These are phyloP conservation scores for Xerocomus amazonicus DNA, from an alignment of 1,284 basidiomycete species.

Conservation along the genomic window DNA sequence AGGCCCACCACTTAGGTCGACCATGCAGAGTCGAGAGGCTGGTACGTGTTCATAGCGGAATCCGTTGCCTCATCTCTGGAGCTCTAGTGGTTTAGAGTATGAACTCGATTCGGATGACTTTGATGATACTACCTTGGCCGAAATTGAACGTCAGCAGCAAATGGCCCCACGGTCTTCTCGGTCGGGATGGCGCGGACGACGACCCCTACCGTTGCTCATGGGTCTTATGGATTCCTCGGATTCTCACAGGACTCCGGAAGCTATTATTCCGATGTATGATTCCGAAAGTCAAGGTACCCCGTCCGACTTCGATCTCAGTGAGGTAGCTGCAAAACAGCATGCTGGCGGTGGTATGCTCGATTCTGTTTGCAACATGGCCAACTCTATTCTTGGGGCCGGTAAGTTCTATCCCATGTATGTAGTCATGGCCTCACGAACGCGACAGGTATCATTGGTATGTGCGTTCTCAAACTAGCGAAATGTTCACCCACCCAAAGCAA, in stretches of 20 bases:
- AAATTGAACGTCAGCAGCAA: constrained; percentile 35
- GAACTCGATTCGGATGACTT: constrained; percentile 76
- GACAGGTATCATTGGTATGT: constrained; percentile 79
- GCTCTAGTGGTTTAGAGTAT: constrained; percentile 48
- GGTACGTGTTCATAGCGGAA: constrained; percentile 48
- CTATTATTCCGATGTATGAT: constrained; percentile 44
- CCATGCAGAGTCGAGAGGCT: constrained; percentile 67
- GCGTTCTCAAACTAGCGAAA: neutral
- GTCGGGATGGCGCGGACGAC: constrained; percentile 39
- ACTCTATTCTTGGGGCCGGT: constrained; percentile 96
- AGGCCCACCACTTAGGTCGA: constrained; percentile 64
- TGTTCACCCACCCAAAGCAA: constrained; percentile 6
- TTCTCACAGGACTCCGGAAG: constrained; percentile 53
- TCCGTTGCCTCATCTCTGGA: constrained; percentile 10
- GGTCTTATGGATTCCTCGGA: constrained; percentile 61
- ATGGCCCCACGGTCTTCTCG: constrained; percentile 33
- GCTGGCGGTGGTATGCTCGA: constrained; percentile 80
- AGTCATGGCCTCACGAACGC: constrained; percentile 12
- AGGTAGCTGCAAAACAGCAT: constrained; percentile 59
- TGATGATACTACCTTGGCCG: constrained; percentile 51
- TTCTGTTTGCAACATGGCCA: constrained; percentile 92
- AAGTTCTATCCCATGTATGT: constrained; percentile 18
- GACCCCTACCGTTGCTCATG: constrained; percentile 70
- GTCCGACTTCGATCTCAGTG: constrained; percentile 57
- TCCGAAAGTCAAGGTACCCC: constrained; percentile 22